phyloP scores from a whole-genome alignment of 352 stramenopile genomes.

The Globisporangium camurandrum region DNA sequence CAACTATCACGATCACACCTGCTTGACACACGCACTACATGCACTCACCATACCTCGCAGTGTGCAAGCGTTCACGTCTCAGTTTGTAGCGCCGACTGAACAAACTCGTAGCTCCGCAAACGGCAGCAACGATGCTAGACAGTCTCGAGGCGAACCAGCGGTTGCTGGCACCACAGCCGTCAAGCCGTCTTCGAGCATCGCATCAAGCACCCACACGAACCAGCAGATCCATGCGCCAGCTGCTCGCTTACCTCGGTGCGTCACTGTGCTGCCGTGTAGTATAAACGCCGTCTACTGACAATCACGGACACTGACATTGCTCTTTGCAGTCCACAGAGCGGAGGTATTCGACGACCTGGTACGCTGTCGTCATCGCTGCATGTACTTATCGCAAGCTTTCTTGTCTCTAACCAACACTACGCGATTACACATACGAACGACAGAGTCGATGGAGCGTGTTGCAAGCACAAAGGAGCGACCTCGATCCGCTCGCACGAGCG shows the following conservation, averaged over 20 bases:
- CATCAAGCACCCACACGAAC: constrained; percentile 11
- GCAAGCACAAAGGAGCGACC: constrained; percentile 28
- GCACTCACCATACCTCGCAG: constrained; percentile 7
- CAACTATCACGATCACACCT: too few species aligned
- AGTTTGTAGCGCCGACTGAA: constrained; percentile 14
- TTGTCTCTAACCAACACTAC: too few species aligned
- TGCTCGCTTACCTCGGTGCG: constrained; percentile 10
- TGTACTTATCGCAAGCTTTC: too few species aligned
- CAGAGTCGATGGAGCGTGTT: constrained; percentile 3
- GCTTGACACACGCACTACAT: neutral
- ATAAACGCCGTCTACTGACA: too few species aligned
- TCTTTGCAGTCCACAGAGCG: constrained; percentile 43
- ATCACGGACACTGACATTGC: neutral
- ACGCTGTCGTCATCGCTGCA: too few species aligned
- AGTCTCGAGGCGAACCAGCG: too few species aligned
- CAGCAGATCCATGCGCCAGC: constrained; percentile 4
- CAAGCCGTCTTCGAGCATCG: neutral
- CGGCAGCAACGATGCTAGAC: constrained; percentile 6
- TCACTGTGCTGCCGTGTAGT: too few species aligned
- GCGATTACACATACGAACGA: too few species aligned
- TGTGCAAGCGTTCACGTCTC: constrained; percentile 21
- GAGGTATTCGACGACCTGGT: constrained; percentile 32
- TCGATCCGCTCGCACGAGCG: constrained; percentile 24
- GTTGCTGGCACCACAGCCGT: neutral
- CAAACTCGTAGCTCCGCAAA: constrained; percentile 4